Conservation (phyloP, 768 basidiomycete species). For the Mycena kentingensis region DNA sequence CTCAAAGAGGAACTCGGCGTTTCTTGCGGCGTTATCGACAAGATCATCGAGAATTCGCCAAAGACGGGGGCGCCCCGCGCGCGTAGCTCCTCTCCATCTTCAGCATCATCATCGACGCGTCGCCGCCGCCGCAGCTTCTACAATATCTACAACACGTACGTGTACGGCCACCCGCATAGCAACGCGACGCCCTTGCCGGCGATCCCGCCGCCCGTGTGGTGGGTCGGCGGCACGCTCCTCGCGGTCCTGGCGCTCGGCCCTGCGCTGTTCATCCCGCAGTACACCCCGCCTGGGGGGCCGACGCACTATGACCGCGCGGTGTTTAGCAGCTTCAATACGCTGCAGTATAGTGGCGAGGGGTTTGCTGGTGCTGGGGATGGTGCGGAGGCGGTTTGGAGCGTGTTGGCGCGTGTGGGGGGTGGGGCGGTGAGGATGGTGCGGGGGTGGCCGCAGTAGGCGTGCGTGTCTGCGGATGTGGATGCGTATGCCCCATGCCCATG, state of each 20-base stretch:
- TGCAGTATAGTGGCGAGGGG: slow-evolving; percentile 72
- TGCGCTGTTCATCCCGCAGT: slow-evolving; percentile 57
- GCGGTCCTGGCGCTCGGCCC: slow-evolving; percentile 64
- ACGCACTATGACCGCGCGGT: slow-evolving; percentile 77
- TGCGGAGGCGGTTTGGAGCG: slow-evolving; percentile 65
- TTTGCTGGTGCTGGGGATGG: slow-evolving; percentile 62
- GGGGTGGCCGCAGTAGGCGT: slow-evolving; percentile 72
- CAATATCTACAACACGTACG: slow-evolving; percentile 83
- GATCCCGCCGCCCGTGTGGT: slow-evolving; percentile 42
- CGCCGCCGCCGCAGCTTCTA: slow-evolving; percentile 62
- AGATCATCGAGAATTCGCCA: slow-evolving; percentile 54
- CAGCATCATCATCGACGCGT: slow-evolving; percentile 17
- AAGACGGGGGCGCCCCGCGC: slow-evolving; percentile 21
- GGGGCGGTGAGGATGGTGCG: slow-evolving; percentile 75
- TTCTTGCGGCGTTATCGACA: slow-evolving; percentile 76
- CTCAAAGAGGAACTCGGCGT: slow-evolving; percentile 80
- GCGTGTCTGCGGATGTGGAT: no score
- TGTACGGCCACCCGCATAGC: slow-evolving; percentile 42
- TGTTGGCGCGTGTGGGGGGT: slow-evolving; percentile 70
- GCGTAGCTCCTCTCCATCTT: slow-evolving; percentile 23
- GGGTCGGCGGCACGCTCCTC: slow-evolving; percentile 63
- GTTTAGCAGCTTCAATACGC: slow-evolving; percentile 77
- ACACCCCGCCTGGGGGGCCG: slow-evolving; percentile 62
- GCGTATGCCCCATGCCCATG: slow-evolving; percentile 1
- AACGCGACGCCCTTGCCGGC: slow-evolving; percentile 41